Evolutionary conservation across 768 basidiomycete species (phyloP), one percentile per base, ranked within the genome.

Genomic region (Boletellus ananas): DNA sequence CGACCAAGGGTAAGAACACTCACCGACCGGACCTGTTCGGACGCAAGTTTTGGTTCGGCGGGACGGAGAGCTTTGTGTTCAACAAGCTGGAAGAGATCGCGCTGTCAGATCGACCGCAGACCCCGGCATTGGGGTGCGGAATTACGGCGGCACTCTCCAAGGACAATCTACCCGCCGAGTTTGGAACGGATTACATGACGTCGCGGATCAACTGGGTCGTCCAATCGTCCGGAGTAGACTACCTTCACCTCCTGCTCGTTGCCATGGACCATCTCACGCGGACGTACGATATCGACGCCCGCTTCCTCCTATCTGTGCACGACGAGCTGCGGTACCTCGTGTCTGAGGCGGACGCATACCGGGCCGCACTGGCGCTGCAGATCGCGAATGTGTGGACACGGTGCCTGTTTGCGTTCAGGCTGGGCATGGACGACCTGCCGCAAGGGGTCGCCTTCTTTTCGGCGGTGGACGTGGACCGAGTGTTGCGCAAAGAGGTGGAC

Each of bases 131-230:
- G 17, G 92, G 89, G 2, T 98, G 95, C 60, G 92, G 93, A 14
- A 83, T 99, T 37, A 98, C 96, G 1, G 80, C 87, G 43, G 95
- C 95, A 0, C 76, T 99, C n/a, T 87, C 87, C 25, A 94, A 90
- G 70, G 84, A 88, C 54, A 85, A 91, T 62, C 79, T 99, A 2
- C 87, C 88, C 0, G 80, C 81, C 31, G 80, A 78, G 50, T 90
- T 92, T 52, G 90, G 89, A 12, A 69, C 85, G 0, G 90, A 94
- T 56, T 98, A 90, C 67, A 86, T 98, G 79, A 87, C 96, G 0
- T 96, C 93, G 6, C 83, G 96, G 37, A 94, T 98, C 72, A 99
- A 99, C 63, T 98, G 96, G 96, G 96, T 94, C 43, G 96, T 98
- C 6, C 96, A 98, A 62, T 97, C 94, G 4, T 96, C 94, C 0